Base-by-base conservation (phyloP, 331 rosid species). In the Prunus yedoensis region DNA sequence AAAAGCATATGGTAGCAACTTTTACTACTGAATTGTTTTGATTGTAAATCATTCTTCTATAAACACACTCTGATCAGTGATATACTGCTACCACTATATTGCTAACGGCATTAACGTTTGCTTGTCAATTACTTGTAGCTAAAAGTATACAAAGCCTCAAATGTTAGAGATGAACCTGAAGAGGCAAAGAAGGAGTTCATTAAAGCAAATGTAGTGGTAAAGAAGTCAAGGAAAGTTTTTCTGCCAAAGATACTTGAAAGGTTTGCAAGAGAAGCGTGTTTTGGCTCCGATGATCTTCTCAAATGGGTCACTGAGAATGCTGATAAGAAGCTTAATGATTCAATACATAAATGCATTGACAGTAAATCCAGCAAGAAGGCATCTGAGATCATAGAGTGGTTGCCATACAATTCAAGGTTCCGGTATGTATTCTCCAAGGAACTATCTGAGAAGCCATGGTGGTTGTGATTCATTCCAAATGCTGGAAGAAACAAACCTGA, bases 311-410 rank as follows among this genome's bases (percentile, higher is more conserved):
- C 74, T 54, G 86, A 86, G 58, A 90, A 75, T 58, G 96, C 90
- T 18, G 98, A 94, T 80, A 86, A 83, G 88, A 91, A 87, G 77
- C 85, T 90, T 73, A 83, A 67, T 46, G 95, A 87, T 80, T 90
- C 89, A 1, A 89, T 92, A 72, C 95, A 81, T 67, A 91, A 85
- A 81, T 87, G 96, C 81, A 82, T 87, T 66, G 89, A 89, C 56
- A 63, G 23, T 67, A 89, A 83, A 49, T 79, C 95, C 28, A 76
- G 77, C 73, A 90, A 84, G 83, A 94, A 88, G 77, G 73, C 89
- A 30, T 87, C 93, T 68, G 96, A 90, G 72, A 77, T 87, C 76
- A 88, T 90, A 15, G 97, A 94, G 77, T 94, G 99, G 97, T n/a
- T 91, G 69, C 97, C 99, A 68, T 90, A 90, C 68, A 90, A 83